phyloP scores from a whole-genome alignment of 2,329 filamentous ascomycete genomes.

The Harringtonia aguacate region DNA sequence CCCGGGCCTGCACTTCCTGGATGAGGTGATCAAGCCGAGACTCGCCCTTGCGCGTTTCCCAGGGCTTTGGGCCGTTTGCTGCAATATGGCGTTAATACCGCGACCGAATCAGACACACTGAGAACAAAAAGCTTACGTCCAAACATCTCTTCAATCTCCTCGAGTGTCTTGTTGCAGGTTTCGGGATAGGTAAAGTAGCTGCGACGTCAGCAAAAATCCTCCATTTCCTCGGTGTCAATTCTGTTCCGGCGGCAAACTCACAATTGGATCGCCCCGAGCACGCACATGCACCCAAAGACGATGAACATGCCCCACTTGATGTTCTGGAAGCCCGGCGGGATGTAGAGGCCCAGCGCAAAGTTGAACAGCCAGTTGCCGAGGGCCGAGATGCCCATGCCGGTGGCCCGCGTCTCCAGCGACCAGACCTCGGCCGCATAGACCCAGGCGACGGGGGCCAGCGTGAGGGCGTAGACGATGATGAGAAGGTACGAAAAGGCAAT shows the following conservation, averaged over 20 bases:
- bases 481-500: constrained; percentile 57
- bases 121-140: not conserved
- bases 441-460: constrained; percentile 53
- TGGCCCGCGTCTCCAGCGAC: constrained; percentile 49
- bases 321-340: constrained; percentile 46
- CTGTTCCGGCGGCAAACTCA: constrained; percentile 14
- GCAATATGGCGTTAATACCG: no score
- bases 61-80: no score
- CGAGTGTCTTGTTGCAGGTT: constrained; percentile 29
- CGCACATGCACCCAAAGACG: constrained; percentile 26
- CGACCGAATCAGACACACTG: no score
- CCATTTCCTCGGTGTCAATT: not conserved
- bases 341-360: constrained; percentile 48
- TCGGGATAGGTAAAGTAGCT: constrained; percentile 24
- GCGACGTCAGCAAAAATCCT: not conserved
- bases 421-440: constrained; percentile 56
- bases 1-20: no score
- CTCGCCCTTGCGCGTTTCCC: no score
- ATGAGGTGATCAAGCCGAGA: no score
- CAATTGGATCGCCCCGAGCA: constrained; percentile 15
- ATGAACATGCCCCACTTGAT: constrained; percentile 42
- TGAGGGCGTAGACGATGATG: constrained; percentile 53
- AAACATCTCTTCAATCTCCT: constrained; percentile 28
- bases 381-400: constrained; percentile 46
- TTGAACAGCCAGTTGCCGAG: constrained; percentile 42